Base-by-base conservation (phyloP, 1,284 basidiomycete genomes). In the Lentinus polychrous region DNA sequence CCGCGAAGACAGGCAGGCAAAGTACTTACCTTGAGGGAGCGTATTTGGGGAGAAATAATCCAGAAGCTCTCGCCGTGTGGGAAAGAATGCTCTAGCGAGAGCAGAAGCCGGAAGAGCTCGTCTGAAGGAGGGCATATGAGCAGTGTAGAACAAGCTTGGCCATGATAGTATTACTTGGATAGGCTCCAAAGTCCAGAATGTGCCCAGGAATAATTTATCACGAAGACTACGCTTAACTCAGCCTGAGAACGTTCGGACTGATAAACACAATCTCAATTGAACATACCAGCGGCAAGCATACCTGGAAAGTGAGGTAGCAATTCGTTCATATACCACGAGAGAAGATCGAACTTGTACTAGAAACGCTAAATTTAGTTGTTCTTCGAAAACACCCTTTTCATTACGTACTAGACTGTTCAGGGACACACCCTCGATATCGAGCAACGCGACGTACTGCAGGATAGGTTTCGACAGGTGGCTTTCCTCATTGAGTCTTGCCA, bases 121-220 rank as follows among this genome's bases (percentile, higher is more conserved):
- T 61, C 84, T 87, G 50, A 8, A 36, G 43, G 8, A 27, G 3
- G 39, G 32, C 49, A 43, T 46, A 43, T 45, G 33, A 51, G 27
- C 27, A 27, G 27, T 27, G 27, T 27, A 27, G 27, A 27, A 27
- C 27, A 5, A 5, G 27, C 46, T 27, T 49, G 56, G 55, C 22
- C 34, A 39, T 32, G 46, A 43, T 27, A 27, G 27, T 47, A 68
- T 48, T 57, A 84, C 81, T 84, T 91, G 52, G 80, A 72, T 42
- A 93, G 62, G 34, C 67, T 78, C 89, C 90, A 94, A 52, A 89
- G 69, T 14, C 86, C 82, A 1, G 81, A 75, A 64, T 92, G 85
- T 14, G 83, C 67, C 90, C 90, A 94, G 8, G 85, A 83, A 60
- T 86, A 89, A 65, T 93, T 91, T 33, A 91, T 69, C 44, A 92